Conservation (phyloP, 2,329 filamentous ascomycete genomes). For the Colletotrichum caudatum region DNA sequence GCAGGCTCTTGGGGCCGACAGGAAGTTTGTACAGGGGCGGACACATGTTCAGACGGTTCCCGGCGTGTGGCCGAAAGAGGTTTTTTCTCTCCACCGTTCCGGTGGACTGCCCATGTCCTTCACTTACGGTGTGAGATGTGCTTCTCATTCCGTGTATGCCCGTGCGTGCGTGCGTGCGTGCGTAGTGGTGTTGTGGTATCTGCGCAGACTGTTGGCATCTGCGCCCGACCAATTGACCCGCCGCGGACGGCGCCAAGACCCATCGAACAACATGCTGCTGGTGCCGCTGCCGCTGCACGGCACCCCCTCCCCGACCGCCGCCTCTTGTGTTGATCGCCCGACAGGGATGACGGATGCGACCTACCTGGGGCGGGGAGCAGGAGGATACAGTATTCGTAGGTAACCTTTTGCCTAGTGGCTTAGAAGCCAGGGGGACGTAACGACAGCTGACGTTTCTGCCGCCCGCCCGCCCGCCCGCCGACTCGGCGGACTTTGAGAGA, state of each 20-base stretch:
- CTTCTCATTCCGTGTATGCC: background rate
- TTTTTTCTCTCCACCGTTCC: background rate
- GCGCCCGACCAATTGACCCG: slow-evolving; percentile 13
- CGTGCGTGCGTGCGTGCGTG: background rate
- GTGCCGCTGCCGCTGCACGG: background rate
- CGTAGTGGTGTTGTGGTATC: slow-evolving; percentile 8
- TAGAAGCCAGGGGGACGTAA: slow-evolving; percentile 27
- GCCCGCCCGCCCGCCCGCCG: slow-evolving; percentile 23
- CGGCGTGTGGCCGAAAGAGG: slow-evolving; percentile 9
- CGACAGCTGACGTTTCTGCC: slow-evolving; percentile 24
- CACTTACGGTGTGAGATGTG: background rate
- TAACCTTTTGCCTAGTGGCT: slow-evolving; percentile 36
- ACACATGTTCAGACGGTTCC: slow-evolving; percentile 26
- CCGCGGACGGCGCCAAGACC: slow-evolving; percentile 1
- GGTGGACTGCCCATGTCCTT: slow-evolving; percentile 12
- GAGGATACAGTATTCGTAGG: background rate
- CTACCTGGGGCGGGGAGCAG: background rate
- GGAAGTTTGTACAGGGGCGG: slow-evolving; percentile 15
- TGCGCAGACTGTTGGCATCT: slow-evolving; percentile 37
- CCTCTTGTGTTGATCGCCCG: slow-evolving; percentile 14
- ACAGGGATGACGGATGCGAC: slow-evolving; percentile 30
- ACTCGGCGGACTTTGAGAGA: slow-evolving; percentile 34
- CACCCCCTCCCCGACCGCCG: background rate
- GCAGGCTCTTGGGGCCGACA: slow-evolving; percentile 16
- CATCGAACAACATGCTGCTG: background rate